Evolutionary conservation across 2,329 filamentous ascomycete genomes (phyloP), one percentile per base, ranked within the genome.

Genomic region (Cladophialophora bantiana): DNA sequence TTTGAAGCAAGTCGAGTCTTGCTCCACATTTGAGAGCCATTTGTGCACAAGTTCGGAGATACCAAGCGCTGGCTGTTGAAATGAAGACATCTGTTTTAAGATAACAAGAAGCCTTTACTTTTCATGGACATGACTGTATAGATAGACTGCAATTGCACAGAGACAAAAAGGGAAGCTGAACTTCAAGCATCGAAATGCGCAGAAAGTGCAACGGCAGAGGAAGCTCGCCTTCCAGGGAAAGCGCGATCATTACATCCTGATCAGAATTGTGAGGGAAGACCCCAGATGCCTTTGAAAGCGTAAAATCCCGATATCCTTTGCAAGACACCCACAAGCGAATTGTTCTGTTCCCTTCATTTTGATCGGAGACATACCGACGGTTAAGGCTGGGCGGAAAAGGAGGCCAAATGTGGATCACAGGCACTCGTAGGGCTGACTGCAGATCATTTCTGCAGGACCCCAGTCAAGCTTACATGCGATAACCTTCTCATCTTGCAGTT

Each of bases 391-490:
- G 65, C 57, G 52, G 42, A 60, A 62, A 67, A 64, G 58, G 59
- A 59, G 54, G 32, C 31, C 34, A 42, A 58, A 40, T 61, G 57
- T 65, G 66, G 66, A 65, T 65, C 45, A 34, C 12, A 35, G 62
- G 35, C 52, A 42, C n/a, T 60, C 48, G 38, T 56, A 59, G 59
- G 63, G 63, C 48, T 59, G 54, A 31, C 54, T 65, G 62, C 66
- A 68, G 61, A 60, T 65, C 66, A 66, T 68, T 38, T 48, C 66
- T 65, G 66, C 66, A 68, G 40, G 58, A 57, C 58, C 59, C 35
- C 58, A 45, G 59, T 55, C 66, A 59, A 65, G 59, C 63, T 66
- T 60, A 63, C 59, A 36, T 50, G 31, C 31, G 45, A 65, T 54
- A 59, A 63, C 48, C 38, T 61, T 52, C 42, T 61, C 53, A 62